Conservation (phyloP, 306 rosid genomes). For the Malus orientalis region DNA sequence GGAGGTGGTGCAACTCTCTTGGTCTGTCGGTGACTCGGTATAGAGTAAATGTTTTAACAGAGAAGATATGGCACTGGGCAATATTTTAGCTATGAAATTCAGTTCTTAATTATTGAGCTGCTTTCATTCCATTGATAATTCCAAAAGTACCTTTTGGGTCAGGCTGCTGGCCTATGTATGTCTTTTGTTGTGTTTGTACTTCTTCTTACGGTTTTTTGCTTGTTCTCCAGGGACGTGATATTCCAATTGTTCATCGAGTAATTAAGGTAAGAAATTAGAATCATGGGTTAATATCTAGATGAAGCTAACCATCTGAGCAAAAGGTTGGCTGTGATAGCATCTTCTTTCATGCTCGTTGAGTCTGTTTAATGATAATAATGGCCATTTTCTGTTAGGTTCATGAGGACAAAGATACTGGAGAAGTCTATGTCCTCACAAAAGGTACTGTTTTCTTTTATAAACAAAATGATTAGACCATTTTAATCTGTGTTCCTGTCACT, state of each 20-base stretch:
- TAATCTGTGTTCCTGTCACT: neutral
- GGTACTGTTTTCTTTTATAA: slow-evolving; percentile 29
- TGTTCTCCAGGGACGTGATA: slow-evolving; percentile 49
- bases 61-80: neutral
- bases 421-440: slow-evolving; percentile 60
- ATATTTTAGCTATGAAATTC: neutral
- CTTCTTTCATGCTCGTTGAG: neutral
- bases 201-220: slow-evolving; percentile 16
- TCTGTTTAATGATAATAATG: neutral
- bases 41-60: neutral
- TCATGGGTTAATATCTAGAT: neutral
- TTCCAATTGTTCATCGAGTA: slow-evolving; percentile 84
- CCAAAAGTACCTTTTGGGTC: neutral
- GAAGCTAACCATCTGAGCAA: neutral
- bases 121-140: neutral
- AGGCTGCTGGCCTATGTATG: neutral
- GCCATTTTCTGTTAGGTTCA: slow-evolving; percentile 48
- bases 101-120: neutral
- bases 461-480: neutral
- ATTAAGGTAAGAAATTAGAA: slow-evolving; percentile 49
- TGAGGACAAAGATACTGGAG: slow-evolving; percentile 40
- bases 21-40: neutral
- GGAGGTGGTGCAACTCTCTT: neutral
- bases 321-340: neutral
- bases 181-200: neutral